Conservation (phyloP, 768 basidiomycete species). For the Xerocomellus chrysenteron region DNA sequence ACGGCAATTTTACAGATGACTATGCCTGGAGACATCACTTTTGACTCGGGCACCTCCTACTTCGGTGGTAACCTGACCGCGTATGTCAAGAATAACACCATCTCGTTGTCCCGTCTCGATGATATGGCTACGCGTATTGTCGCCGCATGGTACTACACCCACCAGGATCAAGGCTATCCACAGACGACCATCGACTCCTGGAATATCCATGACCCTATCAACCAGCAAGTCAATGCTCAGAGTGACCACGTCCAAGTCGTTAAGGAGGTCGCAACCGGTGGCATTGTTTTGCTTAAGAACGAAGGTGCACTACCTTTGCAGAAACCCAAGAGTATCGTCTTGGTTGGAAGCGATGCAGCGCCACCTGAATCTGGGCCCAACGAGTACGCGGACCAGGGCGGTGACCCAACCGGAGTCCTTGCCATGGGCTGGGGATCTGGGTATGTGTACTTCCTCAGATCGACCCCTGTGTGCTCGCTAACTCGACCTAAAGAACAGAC, state of each 20-base stretch:
- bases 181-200: slow-evolving; percentile 27
- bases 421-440: slow-evolving; percentile 95
- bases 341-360: slow-evolving; percentile 66
- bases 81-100: slow-evolving; percentile 59
- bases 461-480: neutral
- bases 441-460: slow-evolving; percentile 19
- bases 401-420: slow-evolving; percentile 62
- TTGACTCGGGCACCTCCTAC: slow-evolving; percentile 40
- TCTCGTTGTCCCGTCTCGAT: slow-evolving; percentile 57
- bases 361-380: slow-evolving; percentile 70
- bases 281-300: slow-evolving; percentile 72
- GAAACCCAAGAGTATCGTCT: slow-evolving; percentile 55
- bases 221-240: slow-evolving; percentile 54
- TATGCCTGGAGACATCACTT: slow-evolving; percentile 63
- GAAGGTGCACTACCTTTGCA: slow-evolving; percentile 55
- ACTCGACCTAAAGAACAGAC: slow-evolving; percentile 45
- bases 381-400: slow-evolving; percentile 60
- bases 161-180: slow-evolving; percentile 34
- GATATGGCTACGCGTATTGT: slow-evolving; percentile 74
- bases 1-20: slow-evolving; percentile 50
- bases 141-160: slow-evolving; percentile 54
- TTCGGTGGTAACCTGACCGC: slow-evolving; percentile 60
- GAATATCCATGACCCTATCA: slow-evolving; percentile 29
- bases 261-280: slow-evolving; percentile 62
- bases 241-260: slow-evolving; percentile 52